Percentiles rank a stretch among this genome's conserved stretches.
phyloP scores from a whole-genome alignment of 257 asterid genomes.

The Solanum pimpinellifolium region DNA sequence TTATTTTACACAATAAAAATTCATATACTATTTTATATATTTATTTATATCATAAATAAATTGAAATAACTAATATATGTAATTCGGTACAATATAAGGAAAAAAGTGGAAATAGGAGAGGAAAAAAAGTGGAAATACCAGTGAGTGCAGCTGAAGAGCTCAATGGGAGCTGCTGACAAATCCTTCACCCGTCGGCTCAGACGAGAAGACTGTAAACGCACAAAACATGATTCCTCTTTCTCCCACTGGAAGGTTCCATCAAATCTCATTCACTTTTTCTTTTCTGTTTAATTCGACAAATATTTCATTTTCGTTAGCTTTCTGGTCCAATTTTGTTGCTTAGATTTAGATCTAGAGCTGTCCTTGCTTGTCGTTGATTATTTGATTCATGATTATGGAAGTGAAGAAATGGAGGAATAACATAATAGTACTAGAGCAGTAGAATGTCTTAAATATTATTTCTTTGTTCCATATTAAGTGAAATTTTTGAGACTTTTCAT shows the following conservation, averaged over 20 bases:
- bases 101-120: neutral
- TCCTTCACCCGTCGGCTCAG: conserved; percentile 19
- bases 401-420: neutral
- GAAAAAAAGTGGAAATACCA: neutral
- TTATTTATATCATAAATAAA: neutral
- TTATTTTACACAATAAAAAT: too few species aligned
- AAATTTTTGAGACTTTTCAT: neutral
- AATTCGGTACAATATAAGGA: neutral
- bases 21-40: too few species aligned
- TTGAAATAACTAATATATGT: neutral
- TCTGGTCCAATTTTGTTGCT: neutral
- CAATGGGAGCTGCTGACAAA: neutral
- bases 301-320: neutral
- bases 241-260: conserved; percentile 72
- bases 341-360: neutral
- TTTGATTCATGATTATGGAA: neutral
- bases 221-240: conserved; percentile 79
- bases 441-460: neutral
- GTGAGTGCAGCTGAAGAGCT: neutral
- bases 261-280: neutral
- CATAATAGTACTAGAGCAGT: neutral
- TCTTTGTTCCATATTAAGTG: neutral
- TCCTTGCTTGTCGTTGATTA: neutral
- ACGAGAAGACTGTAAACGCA: conserved; percentile 66
- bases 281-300: neutral